Conservation (phyloP, 192 early-diverging fungal genomes). For the Umbelopsis sp. region DNA sequence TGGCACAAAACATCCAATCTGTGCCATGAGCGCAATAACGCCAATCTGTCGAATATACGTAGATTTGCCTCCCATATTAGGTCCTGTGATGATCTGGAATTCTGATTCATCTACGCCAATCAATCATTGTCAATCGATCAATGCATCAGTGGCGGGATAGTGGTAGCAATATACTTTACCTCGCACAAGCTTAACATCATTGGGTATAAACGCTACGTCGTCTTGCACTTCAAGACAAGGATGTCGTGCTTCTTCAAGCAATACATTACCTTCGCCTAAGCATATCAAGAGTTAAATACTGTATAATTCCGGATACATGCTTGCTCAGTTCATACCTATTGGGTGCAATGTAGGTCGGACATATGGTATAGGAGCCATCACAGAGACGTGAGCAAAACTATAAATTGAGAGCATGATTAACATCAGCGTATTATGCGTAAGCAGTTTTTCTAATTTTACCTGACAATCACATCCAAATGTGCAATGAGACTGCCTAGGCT, state of each 20-base stretch:
- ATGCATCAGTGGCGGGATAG: background rate
- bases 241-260: slow-evolving; percentile 76
- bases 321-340: slow-evolving; percentile 37
- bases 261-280: slow-evolving; percentile 65
- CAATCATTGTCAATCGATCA: background rate
- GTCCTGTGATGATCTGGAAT: slow-evolving; percentile 93
- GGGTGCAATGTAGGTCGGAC: slow-evolving; percentile 72
- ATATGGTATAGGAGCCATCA: slow-evolving; percentile 83
- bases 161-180: slow-evolving; percentile 42
- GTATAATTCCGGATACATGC: background rate
- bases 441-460: slow-evolving; percentile 42
- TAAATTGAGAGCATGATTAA: background rate
- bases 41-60: slow-evolving; percentile 97
- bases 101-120: slow-evolving; percentile 50
- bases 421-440: no score
- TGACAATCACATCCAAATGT: slow-evolving; percentile 85
- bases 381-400: slow-evolving; percentile 85
- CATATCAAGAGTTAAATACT: background rate
- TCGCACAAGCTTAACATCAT: slow-evolving; percentile 77
- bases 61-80: slow-evolving; percentile 99
- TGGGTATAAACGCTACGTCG: slow-evolving; percentile 91
- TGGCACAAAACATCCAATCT: slow-evolving; percentile 93
- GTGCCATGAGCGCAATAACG: slow-evolving; percentile 92
- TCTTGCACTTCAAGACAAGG: slow-evolving; percentile 95
- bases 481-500: slow-evolving; percentile 73